A percentile compares a stretch with the other conserved stretches of the same genome.
These are phyloP conservation scores for Phaffomyces opuntiae DNA, from an alignment of 805 yeast species.

Conservation along the genomic window DNA sequence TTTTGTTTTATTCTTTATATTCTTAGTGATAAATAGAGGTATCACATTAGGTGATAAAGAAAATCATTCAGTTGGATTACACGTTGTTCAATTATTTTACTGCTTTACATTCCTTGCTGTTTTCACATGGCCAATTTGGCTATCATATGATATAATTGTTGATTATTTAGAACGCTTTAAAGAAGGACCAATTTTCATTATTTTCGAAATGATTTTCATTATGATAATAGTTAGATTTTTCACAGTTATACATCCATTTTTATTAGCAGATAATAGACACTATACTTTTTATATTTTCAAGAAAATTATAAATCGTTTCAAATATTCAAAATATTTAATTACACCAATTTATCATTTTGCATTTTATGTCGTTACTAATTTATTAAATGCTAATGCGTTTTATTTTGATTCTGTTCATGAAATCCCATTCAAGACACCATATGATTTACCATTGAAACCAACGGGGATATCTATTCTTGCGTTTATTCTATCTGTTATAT, in stretches of 20 bases:
- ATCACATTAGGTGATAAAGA: constrained; percentile 88
- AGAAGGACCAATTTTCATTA: constrained; percentile 22
- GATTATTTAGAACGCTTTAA: constrained; percentile 30
- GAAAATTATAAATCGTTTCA: constrained; percentile 45
- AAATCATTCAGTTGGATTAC: constrained; percentile 68
- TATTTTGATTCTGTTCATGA: constrained; percentile 29
- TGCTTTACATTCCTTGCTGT: constrained; percentile 55
- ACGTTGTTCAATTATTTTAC: constrained; percentile 77
- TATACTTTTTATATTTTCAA: constrained; percentile 83
- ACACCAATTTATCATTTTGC: constrained; percentile 69
- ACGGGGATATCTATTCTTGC: constrained; percentile 44
- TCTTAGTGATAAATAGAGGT: constrained; percentile 67
- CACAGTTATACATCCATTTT: constrained; percentile 81
- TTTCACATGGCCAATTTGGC: constrained; percentile 75
- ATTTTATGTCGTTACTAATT: constrained; percentile 29
- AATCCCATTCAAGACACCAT: constrained; percentile 28
- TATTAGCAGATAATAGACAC: constrained; percentile 92
- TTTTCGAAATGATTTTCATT: constrained; percentile 31
- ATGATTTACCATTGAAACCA: constrained; percentile 32
- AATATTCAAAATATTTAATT: constrained; percentile 41
- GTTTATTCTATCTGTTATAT: constrained; percentile 42
- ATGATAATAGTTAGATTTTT: constrained; percentile 44
- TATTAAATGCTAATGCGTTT: constrained; percentile 29
- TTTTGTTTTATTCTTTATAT: constrained; percentile 45
- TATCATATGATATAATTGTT: constrained; percentile 34